phyloP scores from a whole-genome alignment of 495 filamentous ascomycete genomes.

The Amorphotheca resinae region DNA sequence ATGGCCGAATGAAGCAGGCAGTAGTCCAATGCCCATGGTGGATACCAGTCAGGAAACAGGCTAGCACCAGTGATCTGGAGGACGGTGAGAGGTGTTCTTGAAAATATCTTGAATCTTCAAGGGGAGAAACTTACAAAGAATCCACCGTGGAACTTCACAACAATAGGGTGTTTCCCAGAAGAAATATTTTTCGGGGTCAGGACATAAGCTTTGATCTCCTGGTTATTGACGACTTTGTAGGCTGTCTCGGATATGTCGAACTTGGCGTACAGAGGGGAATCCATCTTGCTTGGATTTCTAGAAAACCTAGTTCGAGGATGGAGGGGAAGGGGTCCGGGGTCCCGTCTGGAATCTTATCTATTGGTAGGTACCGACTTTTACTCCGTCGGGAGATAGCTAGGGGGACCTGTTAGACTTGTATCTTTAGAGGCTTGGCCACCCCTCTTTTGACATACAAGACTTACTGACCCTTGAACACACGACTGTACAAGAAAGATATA shows the following conservation, averaged over 20 bases:
- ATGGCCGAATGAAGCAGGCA: conserved; percentile 24
- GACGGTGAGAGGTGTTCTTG: neutral
- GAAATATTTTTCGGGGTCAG: conserved; percentile 3
- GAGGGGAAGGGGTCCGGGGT: too few species aligned
- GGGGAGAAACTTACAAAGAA: conserved; percentile 2
- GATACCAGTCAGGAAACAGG: conserved; percentile 8
- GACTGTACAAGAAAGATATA: too few species aligned
- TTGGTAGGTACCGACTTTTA: too few species aligned
- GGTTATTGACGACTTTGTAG: conserved; percentile 11
- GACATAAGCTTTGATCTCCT: conserved; percentile 5
- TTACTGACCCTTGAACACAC: too few species aligned
- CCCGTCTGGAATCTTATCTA: too few species aligned
- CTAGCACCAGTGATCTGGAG: conserved; percentile 5
- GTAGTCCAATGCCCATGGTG: conserved; percentile 11
- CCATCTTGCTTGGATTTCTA: conserved; percentile 1
- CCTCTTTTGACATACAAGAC: too few species aligned
- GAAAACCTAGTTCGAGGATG: too few species aligned
- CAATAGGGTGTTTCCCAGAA: conserved; percentile 5
- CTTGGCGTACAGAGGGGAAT: conserved; percentile 5
- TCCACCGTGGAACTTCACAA: conserved; percentile 8
- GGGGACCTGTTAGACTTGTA: too few species aligned
- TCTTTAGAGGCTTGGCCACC: too few species aligned
- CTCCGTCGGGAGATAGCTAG: too few species aligned
- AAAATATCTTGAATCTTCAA: neutral
- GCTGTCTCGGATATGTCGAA: conserved; percentile 1